A percentile compares a stretch with the other conserved stretches of the same genome.
These are phyloP conservation scores for Trichoderma semiorbis DNA, from an alignment of 2,329 filamentous ascomycete species.

Conservation along the genomic window DNA sequence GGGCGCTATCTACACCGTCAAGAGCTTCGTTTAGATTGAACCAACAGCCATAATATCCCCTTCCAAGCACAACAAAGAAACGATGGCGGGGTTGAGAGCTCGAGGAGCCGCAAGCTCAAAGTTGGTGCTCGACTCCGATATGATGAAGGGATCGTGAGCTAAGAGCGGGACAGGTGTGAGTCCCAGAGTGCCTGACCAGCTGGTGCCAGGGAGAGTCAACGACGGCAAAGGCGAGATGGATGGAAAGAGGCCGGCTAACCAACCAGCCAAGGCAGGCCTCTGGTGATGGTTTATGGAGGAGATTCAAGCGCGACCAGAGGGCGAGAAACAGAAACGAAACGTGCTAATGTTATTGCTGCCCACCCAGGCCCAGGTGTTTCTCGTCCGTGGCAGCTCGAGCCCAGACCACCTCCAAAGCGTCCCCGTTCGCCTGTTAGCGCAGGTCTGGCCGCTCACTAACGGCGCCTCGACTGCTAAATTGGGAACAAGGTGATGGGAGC, in stretches of 20 bases:
- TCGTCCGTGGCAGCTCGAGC: conserved; percentile 16
- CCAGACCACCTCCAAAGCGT: conserved; percentile 15
- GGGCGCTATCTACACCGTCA: conserved; percentile 6
- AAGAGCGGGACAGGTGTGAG: background rate
- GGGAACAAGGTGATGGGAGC: conserved; percentile 16
- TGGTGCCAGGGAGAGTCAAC: background rate
- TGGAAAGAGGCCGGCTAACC: background rate
- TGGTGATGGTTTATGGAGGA: conserved; percentile 11
- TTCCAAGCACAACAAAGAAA: background rate
- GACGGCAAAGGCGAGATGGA: background rate
- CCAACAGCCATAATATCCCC: conserved; percentile 15
- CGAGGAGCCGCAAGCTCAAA: background rate
- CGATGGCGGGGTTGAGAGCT: background rate
- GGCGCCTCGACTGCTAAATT: conserved; percentile 20
- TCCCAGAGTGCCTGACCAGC: background rate
- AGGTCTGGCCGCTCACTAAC: conserved; percentile 18
- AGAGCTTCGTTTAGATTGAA: background rate
- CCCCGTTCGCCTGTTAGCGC: conserved; percentile 2
- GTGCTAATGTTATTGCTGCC: conserved; percentile 9
- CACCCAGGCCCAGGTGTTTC: conserved; percentile 5
- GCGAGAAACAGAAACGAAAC: conserved; percentile 14
- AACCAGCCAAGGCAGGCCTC: conserved; percentile 4
- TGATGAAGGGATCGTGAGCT: background rate
- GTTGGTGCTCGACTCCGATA: background rate
- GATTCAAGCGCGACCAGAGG: background rate